A percentile compares a stretch with the other conserved stretches of the same genome.
Evolutionary conservation across 2,329 filamentous ascomycete species (phyloP).

Genomic region (Aspergillus novofumigatus): DNA sequence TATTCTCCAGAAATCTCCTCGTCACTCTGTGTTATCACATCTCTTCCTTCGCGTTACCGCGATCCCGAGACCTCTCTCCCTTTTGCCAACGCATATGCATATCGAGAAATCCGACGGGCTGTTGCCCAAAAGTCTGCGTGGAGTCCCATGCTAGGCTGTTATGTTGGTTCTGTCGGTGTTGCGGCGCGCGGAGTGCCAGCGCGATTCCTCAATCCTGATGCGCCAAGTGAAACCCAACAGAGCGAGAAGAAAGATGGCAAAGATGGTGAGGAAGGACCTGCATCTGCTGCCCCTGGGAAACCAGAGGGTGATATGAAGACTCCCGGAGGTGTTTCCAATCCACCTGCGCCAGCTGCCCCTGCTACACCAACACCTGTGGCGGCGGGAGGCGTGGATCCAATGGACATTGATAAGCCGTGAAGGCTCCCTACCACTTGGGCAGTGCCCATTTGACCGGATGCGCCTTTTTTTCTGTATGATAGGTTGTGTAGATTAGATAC

Average conservation of each 20-base stretch:
- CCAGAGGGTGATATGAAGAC: slow-evolving; percentile 10
- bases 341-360: slow-evolving; percentile 3
- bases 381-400: slow-evolving; percentile 9
- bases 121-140: slow-evolving; percentile 71
- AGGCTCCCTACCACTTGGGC: not conserved
- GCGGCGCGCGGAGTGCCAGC: slow-evolving; percentile 73
- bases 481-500: not conserved
- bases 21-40: slow-evolving; percentile 75
- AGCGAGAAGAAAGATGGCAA: slow-evolving; percentile 5
- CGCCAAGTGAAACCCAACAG: slow-evolving; percentile 13
- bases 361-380: slow-evolving; percentile 6
- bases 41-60: slow-evolving; percentile 72
- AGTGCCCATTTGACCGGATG: not conserved
- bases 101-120: slow-evolving; percentile 71
- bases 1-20: slow-evolving; percentile 37
- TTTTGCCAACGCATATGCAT: slow-evolving; percentile 75
- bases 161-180: slow-evolving; percentile 63
- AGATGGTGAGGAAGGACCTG: not conserved
- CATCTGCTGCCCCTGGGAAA: slow-evolving; percentile 1
- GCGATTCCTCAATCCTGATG: slow-evolving; percentile 53
- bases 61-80: slow-evolving; percentile 80
- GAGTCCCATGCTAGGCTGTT: slow-evolving; percentile 76
- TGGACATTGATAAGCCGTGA: slow-evolving; percentile 15
- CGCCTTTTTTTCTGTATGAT: not conserved
- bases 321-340: not conserved